These are phyloP conservation scores for Mucor circinelloides DNA, from an alignment of 371 early-diverging fungal genomes.

Conservation along the genomic window DNA sequence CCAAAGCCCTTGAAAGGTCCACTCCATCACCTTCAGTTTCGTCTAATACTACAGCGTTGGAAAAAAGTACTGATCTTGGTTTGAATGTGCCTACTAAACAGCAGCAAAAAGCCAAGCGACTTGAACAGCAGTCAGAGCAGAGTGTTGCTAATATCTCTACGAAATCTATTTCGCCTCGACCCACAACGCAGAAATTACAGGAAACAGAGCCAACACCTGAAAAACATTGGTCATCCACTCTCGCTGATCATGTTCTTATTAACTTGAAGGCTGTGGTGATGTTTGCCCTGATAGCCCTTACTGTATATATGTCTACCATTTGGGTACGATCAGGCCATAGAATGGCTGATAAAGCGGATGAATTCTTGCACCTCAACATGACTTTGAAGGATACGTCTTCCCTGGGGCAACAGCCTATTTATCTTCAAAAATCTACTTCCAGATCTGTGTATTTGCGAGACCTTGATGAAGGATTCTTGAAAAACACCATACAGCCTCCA, in stretches of 20 bases:
- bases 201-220: background rate
- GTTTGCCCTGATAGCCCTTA: background rate
- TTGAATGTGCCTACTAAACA: background rate
- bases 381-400: background rate
- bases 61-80: background rate
- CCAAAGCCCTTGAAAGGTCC: background rate
- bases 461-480: slow-evolving; percentile 42
- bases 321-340: background rate
- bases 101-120: background rate
- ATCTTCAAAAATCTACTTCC: background rate
- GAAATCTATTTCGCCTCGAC: background rate
- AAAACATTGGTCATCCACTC: background rate
- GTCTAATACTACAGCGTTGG: background rate
- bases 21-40: background rate
- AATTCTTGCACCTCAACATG: background rate
- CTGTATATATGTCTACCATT: background rate
- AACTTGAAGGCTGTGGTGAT: background rate
- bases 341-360: background rate
- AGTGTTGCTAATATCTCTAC: background rate
- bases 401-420: background rate
- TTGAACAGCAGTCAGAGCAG: background rate
- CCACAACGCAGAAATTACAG: background rate
- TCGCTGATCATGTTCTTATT: background rate
- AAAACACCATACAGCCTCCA: slow-evolving; percentile 13
- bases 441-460: slow-evolving; percentile 51